Evolutionary conservation across 1,284 basidiomycete species (phyloP).

Genomic region (Waitea zeae): DNA sequence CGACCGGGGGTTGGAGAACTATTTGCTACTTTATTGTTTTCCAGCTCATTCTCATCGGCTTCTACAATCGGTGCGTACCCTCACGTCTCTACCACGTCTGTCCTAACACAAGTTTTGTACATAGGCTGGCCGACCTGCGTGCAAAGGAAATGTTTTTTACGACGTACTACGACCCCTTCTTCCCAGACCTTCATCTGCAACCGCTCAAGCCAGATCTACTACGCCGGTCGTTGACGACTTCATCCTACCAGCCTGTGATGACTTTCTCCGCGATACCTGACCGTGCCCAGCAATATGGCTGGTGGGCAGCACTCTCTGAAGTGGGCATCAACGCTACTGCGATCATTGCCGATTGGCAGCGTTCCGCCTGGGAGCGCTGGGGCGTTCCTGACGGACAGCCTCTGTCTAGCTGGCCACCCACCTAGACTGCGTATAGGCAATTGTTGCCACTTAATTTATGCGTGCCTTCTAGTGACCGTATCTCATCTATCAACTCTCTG

Average conservation of each 20-base stretch:
- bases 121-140: conserved; percentile 7
- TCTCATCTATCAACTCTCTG: too few relatives aligned
- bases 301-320: conserved; percentile 13
- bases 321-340: conserved; percentile 13
- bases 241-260: not conserved
- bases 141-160: conserved; percentile 30
- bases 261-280: conserved; percentile 12
- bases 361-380: conserved; percentile 18
- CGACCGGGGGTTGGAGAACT: conserved; percentile 2
- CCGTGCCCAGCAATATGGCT: conserved; percentile 14
- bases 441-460: too few relatives aligned
- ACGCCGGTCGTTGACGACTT: conserved; percentile 10
- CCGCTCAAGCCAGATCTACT: conserved; percentile 25
- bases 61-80: conserved; percentile 18
- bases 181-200: conserved; percentile 46
- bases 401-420: conserved; percentile 19
- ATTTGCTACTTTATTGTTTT: conserved; percentile 9
- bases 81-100: not conserved
- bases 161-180: conserved; percentile 58
- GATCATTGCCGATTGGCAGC: conserved; percentile 13
- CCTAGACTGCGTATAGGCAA: too few relatives aligned
- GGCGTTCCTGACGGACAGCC: conserved; percentile 8
- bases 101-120: not conserved
- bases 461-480: too few relatives aligned
- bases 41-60: conserved; percentile 16